These are phyloP conservation scores for Tulasnella sp. DNA, from an alignment of 768 basidiomycete species.

Conservation along the genomic window DNA sequence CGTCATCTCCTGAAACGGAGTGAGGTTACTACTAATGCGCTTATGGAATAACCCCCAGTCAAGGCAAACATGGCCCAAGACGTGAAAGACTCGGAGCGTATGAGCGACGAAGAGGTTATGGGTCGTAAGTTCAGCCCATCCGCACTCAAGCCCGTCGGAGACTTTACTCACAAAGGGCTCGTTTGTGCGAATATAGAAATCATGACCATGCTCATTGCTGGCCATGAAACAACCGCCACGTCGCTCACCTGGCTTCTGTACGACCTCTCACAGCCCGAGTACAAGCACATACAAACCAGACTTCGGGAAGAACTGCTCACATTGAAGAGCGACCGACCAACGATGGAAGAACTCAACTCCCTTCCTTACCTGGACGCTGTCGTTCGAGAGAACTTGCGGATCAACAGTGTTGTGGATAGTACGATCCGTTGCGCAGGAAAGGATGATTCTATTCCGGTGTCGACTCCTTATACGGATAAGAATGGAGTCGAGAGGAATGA, in stretches of 20 bases:
- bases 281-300: slow-evolving; percentile 53
- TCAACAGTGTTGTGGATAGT: slow-evolving; percentile 22
- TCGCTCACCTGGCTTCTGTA: slow-evolving; percentile 45
- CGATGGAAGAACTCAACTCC: slow-evolving; percentile 40
- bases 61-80: slow-evolving; percentile 46
- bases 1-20: slow-evolving; percentile 28
- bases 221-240: slow-evolving; percentile 43
- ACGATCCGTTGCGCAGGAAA: slow-evolving; percentile 24
- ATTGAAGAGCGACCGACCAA: slow-evolving; percentile 38
- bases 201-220: slow-evolving; percentile 26
- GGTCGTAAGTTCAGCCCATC: slow-evolving; percentile 40
- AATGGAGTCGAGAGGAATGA: slow-evolving; percentile 21
- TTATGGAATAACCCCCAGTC: slow-evolving; percentile 38
- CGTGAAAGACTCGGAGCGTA: slow-evolving; percentile 41
- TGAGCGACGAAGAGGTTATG: slow-evolving; percentile 45
- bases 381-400: slow-evolving; percentile 36
- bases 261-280: slow-evolving; percentile 49
- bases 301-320: slow-evolving; percentile 59
- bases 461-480: slow-evolving; percentile 27
- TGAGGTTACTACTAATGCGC: neutral
- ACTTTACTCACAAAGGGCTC: neutral
- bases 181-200: slow-evolving; percentile 20
- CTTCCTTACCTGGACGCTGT: slow-evolving; percentile 44
- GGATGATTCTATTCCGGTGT: slow-evolving; percentile 32
- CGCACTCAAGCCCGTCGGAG: neutral